Base-by-base conservation (phyloP, 2,329 filamentous ascomycete genomes). In the Penicillium sp. region DNA sequence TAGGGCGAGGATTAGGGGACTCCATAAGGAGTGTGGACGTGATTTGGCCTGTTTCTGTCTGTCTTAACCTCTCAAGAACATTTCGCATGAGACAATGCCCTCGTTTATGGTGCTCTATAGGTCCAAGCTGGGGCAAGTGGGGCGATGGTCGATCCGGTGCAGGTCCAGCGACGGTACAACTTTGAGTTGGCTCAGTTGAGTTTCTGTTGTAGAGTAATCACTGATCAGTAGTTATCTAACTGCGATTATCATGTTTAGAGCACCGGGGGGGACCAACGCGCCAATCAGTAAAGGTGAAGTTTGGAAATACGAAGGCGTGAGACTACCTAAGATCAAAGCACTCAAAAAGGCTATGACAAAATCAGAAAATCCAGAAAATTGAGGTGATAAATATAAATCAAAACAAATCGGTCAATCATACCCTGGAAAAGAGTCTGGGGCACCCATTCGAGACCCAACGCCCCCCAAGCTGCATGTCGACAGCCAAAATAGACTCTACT, bases 401-500 rank as follows among this genome's bases (percentile, higher is more conserved):
- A 14, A 19, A 14, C 5, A 36, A 31, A 31, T 9, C 9, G 3
- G 7, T 31, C 11, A 50, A 50, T 36, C 14, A 10, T 11, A 50
- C n/a, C 7, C 4, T 16, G 1, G 18, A 18, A 22, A 37, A 33
- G 39, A 37, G n/a, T 31, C 24, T 46, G 43, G 43, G 43, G 43
- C 22, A 31, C 16, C 22, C 27, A n/a, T 44, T 44, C 41, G 43
- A 46, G 43, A 46, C 43, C 43, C 43, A 46, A 46, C 43, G n/a
- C 31, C n/a, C 41, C n/a, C 31, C 31, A 50, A 27, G 27, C 60
- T 67, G 64, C 66, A 67, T 64, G 66, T 66, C 55, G 64, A 58
- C 35, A 31, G 37, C 24, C 22, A 40, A 54, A 60, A 65, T 67
- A 65, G 62, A 66, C 65, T 68, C 63, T 64, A 62, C 59, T 68